These are phyloP conservation scores for Fusarium burgessii DNA, from an alignment of 2,329 filamentous ascomycete species.

Conservation along the genomic window DNA sequence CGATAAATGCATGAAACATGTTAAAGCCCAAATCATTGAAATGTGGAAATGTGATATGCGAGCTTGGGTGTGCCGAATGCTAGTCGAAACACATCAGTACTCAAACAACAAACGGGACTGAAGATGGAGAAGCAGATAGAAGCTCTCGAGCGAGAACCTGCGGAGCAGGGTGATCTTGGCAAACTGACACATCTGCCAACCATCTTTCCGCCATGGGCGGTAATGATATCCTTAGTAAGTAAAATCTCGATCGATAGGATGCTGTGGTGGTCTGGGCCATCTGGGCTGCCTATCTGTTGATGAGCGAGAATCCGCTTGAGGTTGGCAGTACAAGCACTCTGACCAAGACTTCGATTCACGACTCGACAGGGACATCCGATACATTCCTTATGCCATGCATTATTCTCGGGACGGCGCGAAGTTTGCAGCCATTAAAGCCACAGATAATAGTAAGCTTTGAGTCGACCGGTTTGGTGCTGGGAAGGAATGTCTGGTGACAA, in stretches of 20 bases:
- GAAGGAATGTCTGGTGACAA: conserved; percentile 32
- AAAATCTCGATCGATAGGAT: not conserved
- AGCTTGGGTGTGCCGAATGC: not conserved
- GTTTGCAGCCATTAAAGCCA: conserved; percentile 29
- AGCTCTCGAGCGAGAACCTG: not conserved
- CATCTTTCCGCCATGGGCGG: not conserved
- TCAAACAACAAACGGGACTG: not conserved
- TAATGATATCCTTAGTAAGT: not conserved
- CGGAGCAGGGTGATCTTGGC: not conserved
- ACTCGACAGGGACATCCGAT: not conserved
- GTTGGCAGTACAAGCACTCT: not conserved
- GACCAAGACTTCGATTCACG: not conserved
- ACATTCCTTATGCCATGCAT: conserved; percentile 3
- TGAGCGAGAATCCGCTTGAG: not conserved
- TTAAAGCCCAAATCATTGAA: not conserved
- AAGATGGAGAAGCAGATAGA: not conserved
- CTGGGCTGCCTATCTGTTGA: not conserved
- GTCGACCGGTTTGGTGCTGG: conserved; percentile 8
- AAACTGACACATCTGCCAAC: not conserved
- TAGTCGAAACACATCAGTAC: conserved; percentile 18
- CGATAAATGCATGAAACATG: not conserved
- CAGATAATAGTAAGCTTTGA: not conserved
- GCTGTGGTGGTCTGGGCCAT: not conserved
- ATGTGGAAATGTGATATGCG: not conserved
- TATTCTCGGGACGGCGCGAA: conserved; percentile 20